Evolutionary conservation across 225 moss, liverwort and hornwort species (phyloP).

Genomic region (Climacium dendroides): DNA sequence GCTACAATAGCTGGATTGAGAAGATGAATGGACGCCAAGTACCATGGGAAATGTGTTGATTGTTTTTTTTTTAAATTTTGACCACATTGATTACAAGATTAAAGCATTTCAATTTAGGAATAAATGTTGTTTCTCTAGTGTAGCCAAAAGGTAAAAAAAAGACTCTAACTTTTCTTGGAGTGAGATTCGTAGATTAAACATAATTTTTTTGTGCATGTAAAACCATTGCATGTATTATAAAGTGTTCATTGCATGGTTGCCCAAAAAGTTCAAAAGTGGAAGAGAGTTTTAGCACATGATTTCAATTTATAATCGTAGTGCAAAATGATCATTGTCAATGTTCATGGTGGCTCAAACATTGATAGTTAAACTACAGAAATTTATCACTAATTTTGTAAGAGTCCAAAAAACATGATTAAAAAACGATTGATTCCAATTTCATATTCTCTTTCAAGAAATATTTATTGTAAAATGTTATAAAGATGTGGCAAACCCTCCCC

Average conservation of each 20-base stretch:
- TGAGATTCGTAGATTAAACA: neutral
- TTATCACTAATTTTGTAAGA: too few species aligned
- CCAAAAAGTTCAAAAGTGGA: neutral
- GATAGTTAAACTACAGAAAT: neutral
- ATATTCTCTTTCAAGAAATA: neutral
- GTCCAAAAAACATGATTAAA: neutral
- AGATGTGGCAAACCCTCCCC: too few species aligned
- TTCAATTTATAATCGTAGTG: neutral
- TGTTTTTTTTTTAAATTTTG: too few species aligned
- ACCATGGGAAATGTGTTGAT: neutral
- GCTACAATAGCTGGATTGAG: neutral
- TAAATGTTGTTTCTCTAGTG: neutral
- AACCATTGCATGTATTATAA: neutral
- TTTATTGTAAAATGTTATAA: neutral
- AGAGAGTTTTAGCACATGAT: neutral
- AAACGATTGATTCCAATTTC: neutral
- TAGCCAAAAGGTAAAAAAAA: neutral
- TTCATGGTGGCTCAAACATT: too few species aligned
- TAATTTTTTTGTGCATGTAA: neutral
- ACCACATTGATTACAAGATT: neutral
- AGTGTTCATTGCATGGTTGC: neutral
- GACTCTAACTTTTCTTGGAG: neutral
- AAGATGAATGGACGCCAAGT: neutral
- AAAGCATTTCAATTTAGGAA: neutral
- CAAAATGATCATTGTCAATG: neutral